Evolutionary conservation across 148 eudicot genomes (phyloP), one percentile per base, ranked within the genome.

Genomic region (Diospyros lotus): DNA sequence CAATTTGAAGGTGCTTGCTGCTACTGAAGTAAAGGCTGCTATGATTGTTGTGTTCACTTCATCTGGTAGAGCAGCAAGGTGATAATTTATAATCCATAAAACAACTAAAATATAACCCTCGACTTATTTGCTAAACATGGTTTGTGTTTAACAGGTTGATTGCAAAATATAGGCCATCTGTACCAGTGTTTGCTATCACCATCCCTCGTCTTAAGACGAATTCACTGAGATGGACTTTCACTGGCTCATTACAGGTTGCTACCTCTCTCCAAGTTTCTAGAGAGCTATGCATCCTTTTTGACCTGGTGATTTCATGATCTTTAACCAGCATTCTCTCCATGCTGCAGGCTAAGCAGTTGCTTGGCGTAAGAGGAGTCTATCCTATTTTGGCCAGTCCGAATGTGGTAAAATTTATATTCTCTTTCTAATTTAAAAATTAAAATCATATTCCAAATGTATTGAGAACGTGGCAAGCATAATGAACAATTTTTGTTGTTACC

Each of bases 31-130:
- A 38, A 87, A 81, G 69, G 92, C 92, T 17, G 80, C 92, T n/a
- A 80, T 86, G 79, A 82, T 88, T 54, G 79, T 84, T 6, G 87
- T 84, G 59, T 88, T 84, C 77, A 88, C 92, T 17, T 77, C 88
- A 43, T 82, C 92, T 12, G 92, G 92, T 8, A 72, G 78, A 77
- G 92, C 89, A 66, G 89, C 87, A 66, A 84, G 92, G 91, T 88
- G 66, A 46, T 71, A 15, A 46, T 48, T 40, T 66, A 18, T 12
- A 42, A 50, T 14, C 10, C 12, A 67, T 45, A 18, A 41, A 3
- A 10, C 68, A 13, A 10, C 46, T 2, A 13, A 46, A 59, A 13
- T 43, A 48, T 13, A 52, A 10, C 12, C 17, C 52, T 41, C 43
- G 3, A 28, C 61, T 4, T 44, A 45, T 41, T 9, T 41, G 41